Conservation (phyloP, 139 green algal genomes). For the Tetraselmis chui region DNA sequence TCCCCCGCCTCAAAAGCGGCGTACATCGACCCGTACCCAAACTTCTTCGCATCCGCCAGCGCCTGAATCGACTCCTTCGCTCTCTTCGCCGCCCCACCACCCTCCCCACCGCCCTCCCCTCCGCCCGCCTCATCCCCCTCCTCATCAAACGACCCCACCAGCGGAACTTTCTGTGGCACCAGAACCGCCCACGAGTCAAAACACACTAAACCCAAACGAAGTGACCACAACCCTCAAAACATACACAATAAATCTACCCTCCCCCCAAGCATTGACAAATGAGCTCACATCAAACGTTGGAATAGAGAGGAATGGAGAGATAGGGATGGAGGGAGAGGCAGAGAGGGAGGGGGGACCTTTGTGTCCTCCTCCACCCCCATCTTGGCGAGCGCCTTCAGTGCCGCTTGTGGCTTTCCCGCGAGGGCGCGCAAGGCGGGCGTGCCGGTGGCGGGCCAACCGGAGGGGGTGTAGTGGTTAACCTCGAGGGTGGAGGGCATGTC, state of each 20-base stretch:
- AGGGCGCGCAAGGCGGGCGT: constrained; percentile 56
- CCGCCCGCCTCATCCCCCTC: constrained; percentile 13
- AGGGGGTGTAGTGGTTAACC: not conserved
- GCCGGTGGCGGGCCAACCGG: constrained; percentile 33
- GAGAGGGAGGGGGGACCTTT: no score
- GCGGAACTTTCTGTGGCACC: not conserved
- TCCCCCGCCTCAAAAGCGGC: constrained; percentile 53
- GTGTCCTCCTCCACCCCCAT: constrained; percentile 14
- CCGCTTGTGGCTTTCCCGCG: constrained; percentile 72
- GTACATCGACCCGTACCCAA: constrained; percentile 71
- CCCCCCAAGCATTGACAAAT: no score
- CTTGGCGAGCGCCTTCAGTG: constrained; percentile 52
- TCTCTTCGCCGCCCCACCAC: not conserved
- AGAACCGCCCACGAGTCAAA: no score
- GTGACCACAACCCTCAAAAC: no score
- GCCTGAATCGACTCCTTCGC: constrained; percentile 15
- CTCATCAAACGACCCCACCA: not conserved
- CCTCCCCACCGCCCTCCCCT: constrained; percentile 6
- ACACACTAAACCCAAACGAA: no score
- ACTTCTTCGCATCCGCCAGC: constrained; percentile 31
- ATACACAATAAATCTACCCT: no score
- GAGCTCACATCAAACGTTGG: no score
- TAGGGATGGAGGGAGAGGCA: not conserved
- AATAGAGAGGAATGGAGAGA: no score
- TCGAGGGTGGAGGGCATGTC: not conserved